Percentiles rank a stretch among this genome's conserved stretches.
Conservation (phyloP, 345 rosid genomes). For the Gossypium arboreum region DNA sequence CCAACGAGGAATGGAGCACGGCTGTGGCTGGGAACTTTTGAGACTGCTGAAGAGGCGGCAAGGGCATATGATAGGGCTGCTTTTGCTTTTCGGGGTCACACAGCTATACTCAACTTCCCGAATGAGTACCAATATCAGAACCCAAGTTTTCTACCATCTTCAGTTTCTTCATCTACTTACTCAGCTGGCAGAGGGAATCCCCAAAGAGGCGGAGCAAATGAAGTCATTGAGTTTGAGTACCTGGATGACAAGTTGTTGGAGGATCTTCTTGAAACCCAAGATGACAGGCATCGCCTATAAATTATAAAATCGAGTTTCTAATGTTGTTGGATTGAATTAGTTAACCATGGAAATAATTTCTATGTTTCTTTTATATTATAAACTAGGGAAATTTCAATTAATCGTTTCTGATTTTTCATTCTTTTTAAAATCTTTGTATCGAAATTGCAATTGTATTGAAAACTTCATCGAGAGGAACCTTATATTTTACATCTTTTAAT, state of each 20-base stretch:
- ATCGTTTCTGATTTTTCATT: neutral
- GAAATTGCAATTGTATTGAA: neutral
- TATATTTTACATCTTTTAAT: neutral
- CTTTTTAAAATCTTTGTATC: neutral
- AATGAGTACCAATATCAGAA: slow-evolving; percentile 38
- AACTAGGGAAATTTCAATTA: neutral
- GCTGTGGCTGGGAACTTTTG: slow-evolving; percentile 66
- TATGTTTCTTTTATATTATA: neutral
- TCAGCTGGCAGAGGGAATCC: neutral
- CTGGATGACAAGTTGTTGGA: slow-evolving; percentile 65
- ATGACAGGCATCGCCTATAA: slow-evolving; percentile 2
- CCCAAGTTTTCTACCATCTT: neutral
- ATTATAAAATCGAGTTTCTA: neutral
- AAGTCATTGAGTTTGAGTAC: slow-evolving; percentile 75
- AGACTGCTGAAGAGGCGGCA: slow-evolving; percentile 60
- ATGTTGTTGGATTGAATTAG: neutral
- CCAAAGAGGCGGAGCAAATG: slow-evolving; percentile 21
- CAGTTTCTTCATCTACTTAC: slow-evolving; percentile 18
- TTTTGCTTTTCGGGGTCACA: slow-evolving; percentile 46
- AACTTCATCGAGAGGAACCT: neutral
- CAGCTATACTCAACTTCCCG: slow-evolving; percentile 65
- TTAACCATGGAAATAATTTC: neutral
- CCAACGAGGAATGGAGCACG: slow-evolving; percentile 62
- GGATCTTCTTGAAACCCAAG: slow-evolving; percentile 48
- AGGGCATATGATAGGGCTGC: slow-evolving; percentile 63